Evolutionary conservation across 2,329 filamentous ascomycete species (phyloP).

Genomic region (Pseudogymnoascus sp.): DNA sequence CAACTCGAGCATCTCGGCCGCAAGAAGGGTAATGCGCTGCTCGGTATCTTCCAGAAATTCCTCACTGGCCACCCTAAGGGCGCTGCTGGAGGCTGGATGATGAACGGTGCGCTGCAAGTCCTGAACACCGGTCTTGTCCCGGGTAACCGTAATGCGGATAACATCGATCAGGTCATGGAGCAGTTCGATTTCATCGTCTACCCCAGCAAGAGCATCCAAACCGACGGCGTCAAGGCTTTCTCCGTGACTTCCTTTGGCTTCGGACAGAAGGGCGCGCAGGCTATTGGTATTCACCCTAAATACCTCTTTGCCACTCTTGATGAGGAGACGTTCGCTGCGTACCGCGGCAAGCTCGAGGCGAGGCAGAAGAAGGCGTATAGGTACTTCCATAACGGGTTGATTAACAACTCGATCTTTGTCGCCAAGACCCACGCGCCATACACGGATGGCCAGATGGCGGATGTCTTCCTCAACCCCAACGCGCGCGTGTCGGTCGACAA

Average conservation of each 20-base stretch:
- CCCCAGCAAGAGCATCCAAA: constrained; percentile 90
- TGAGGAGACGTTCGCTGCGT: constrained; percentile 69
- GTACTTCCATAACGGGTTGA: constrained; percentile 95
- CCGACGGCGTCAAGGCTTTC: constrained; percentile 96
- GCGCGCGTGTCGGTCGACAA: constrained; percentile 79
- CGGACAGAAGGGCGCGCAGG: constrained; percentile 97
- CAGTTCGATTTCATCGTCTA: constrained; percentile 97
- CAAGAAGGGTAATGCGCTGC: constrained; percentile 88
- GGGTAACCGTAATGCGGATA: constrained; percentile 96
- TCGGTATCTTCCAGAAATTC: constrained; percentile 99
- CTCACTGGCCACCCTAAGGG: constrained; percentile 98
- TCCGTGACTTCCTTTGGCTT: constrained; percentile 98
- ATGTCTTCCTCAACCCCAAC: constrained; percentile 88
- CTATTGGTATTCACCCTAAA: constrained; percentile 91
- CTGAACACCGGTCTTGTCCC: constrained; percentile 90
- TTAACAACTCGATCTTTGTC: constrained; percentile 96
- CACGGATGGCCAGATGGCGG: constrained; percentile 74
- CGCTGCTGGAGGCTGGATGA: constrained; percentile 98
- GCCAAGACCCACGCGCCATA: constrained; percentile 91
- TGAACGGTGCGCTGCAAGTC: constrained; percentile 95
- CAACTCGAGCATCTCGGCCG: constrained; percentile 92
- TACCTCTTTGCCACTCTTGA: constrained; percentile 95
- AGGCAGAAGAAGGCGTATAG: constrained; percentile 98
- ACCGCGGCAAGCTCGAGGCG: constrained; percentile 81
- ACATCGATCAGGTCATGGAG: constrained; percentile 93